Percentiles rank a stretch among this genome's conserved stretches.
These are phyloP conservation scores for Trichoderma gracile DNA, from an alignment of 2,329 filamentous ascomycete species.

Conservation along the genomic window DNA sequence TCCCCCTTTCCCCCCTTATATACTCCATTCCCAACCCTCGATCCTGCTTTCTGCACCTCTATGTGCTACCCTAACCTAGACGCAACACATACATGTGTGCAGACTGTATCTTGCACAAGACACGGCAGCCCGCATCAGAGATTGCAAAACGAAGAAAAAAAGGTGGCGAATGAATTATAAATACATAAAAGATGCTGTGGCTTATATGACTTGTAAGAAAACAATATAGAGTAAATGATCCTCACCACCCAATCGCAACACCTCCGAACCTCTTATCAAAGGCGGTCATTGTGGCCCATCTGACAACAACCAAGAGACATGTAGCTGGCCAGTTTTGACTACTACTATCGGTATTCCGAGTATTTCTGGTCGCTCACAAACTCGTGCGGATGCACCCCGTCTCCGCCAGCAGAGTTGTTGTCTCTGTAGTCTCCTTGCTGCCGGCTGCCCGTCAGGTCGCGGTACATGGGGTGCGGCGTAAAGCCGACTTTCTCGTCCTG, in stretches of 20 bases:
- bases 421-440: conserved; percentile 27
- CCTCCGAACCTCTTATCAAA: neutral
- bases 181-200: conserved; percentile 22
- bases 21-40: neutral
- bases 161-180: conserved; percentile 21
- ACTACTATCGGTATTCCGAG: neutral
- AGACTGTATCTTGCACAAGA: neutral
- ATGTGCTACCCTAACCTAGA: neutral
- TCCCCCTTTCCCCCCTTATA: neutral
- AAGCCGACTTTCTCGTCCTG: neutral
- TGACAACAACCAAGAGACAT: neutral
- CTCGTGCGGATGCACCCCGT: conserved; percentile 6
- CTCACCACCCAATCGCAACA: neutral
- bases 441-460: conserved; percentile 11
- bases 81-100: neutral
- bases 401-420: neutral
- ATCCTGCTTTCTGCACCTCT: neutral
- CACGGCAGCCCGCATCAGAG: neutral
- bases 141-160: conserved; percentile 9
- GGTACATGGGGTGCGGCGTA: conserved; percentile 2
- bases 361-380: conserved; percentile 16
- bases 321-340: neutral
- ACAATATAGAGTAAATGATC: neutral
- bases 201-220: conserved; percentile 6
- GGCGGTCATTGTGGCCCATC: neutral